Percentiles rank a stretch among this genome's conserved stretches.
These are phyloP conservation scores for Phytopythium delawarense DNA, from an alignment of 352 stramenopile genomes.

Conservation along the genomic window DNA sequence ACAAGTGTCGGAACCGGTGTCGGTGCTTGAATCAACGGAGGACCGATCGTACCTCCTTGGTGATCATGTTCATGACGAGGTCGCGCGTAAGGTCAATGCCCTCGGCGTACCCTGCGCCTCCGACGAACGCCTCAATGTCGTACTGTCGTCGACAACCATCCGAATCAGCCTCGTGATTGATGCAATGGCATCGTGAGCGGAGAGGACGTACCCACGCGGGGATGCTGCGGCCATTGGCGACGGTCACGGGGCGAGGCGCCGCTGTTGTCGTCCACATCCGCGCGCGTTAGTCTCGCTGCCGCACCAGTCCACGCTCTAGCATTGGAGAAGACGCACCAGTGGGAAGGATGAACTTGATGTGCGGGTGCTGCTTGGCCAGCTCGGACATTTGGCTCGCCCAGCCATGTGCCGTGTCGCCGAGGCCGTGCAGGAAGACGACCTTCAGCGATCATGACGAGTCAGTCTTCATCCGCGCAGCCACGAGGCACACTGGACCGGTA, in stretches of 20 bases:
- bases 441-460: slow-evolving; percentile 2
- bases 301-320: neutral
- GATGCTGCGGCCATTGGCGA: slow-evolving; percentile 92
- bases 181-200: neutral
- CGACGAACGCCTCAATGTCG: slow-evolving; percentile 92
- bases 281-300: neutral
- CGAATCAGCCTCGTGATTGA: neutral
- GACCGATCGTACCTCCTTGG: slow-evolving; percentile 34
- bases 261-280: slow-evolving; percentile 27
- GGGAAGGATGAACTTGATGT: slow-evolving; percentile 78
- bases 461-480: neutral
- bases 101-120: slow-evolving; percentile 79
- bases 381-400: slow-evolving; percentile 67
- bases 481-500: neutral
- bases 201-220: slow-evolving; percentile 71
- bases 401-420: slow-evolving; percentile 90
- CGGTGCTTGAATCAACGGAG: neutral
- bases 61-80: slow-evolving; percentile 65
- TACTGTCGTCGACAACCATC: slow-evolving; percentile 38
- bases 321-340: slow-evolving; percentile 29
- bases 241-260: slow-evolving; percentile 84
- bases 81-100: slow-evolving; percentile 83
- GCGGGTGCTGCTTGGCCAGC: slow-evolving; percentile 48
- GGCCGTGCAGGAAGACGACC: slow-evolving; percentile 86
- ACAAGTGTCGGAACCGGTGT: neutral